phyloP scores from a whole-genome alignment of 2,329 filamentous ascomycete species.

The Fusarium denticulatum region DNA sequence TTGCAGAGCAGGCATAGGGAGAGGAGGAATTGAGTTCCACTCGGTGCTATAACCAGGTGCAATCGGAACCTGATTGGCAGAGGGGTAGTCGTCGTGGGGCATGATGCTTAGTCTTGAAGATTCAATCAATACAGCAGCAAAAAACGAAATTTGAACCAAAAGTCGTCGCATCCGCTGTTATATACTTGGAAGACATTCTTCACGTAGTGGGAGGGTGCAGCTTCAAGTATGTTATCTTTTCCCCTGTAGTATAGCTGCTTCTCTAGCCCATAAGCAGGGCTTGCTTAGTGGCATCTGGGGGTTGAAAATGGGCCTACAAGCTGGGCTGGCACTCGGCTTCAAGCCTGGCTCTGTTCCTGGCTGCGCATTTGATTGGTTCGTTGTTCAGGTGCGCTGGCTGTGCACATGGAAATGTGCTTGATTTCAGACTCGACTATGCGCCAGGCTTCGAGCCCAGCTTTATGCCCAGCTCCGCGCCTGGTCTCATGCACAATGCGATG shows the following conservation, averaged over 20 bases:
- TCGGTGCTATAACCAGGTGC: background rate
- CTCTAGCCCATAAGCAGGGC: fast-evolving
- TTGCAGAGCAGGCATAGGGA: background rate
- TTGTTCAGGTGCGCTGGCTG: background rate
- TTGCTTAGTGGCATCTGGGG: background rate
- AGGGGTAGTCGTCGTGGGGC: background rate
- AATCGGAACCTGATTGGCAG: background rate
- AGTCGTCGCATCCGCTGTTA: background rate
- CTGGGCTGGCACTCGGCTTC: background rate
- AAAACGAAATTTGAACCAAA: background rate
- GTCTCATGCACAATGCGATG: background rate
- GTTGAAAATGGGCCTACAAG: background rate
- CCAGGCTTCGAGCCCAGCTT: background rate
- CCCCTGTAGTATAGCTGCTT: fast-evolving
- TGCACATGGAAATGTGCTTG: fast-evolving
- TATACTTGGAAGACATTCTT: background rate
- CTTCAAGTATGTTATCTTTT: fast-evolving
- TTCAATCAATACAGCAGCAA: background rate
- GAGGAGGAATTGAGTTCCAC: background rate
- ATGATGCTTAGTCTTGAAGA: background rate
- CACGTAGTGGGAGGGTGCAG: fast-evolving
- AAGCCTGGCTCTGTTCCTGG: background rate
- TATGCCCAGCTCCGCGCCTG: background rate
- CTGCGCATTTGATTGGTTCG: background rate
- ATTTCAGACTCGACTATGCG: background rate